Evolutionary conservation across 768 basidiomycete genomes (phyloP).

Genomic region (Mycena haematopus): DNA sequence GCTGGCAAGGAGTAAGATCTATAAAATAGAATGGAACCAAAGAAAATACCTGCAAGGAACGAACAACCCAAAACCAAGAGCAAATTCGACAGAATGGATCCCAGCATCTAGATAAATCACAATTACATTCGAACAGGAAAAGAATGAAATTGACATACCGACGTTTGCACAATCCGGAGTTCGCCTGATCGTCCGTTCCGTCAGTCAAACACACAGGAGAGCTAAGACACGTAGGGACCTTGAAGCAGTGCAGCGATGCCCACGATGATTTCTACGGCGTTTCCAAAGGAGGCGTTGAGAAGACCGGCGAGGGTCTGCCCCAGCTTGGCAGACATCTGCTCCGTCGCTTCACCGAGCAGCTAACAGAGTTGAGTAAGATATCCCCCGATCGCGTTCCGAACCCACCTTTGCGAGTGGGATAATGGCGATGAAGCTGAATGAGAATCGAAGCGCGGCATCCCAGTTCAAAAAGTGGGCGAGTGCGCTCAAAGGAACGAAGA

Average conservation of each 20-base stretch:
- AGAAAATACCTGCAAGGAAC: slow-evolving; percentile 74
- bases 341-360: slow-evolving; percentile 83
- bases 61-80: slow-evolving; percentile 91
- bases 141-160: slow-evolving; percentile 50
- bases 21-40: background rate
- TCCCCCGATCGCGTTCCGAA: slow-evolving; percentile 6
- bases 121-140: background rate
- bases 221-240: slow-evolving; percentile 47
- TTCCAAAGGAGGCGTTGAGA: slow-evolving; percentile 84
- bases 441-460: slow-evolving; percentile 76
- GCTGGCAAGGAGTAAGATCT: slow-evolving; percentile 44
- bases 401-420: slow-evolving; percentile 86
- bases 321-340: slow-evolving; percentile 77
- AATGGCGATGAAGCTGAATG: slow-evolving; percentile 82
- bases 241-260: slow-evolving; percentile 84
- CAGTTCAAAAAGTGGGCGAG: slow-evolving; percentile 61
- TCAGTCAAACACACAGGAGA: background rate
- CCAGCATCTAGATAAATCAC: slow-evolving; percentile 67
- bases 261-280: slow-evolving; percentile 89
- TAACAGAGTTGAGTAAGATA: slow-evolving; percentile 34
- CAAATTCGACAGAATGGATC: slow-evolving; percentile 90
- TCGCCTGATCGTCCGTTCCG: slow-evolving; percentile 55
- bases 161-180: slow-evolving; percentile 90
- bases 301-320: slow-evolving; percentile 89
- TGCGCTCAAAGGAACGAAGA: slow-evolving; percentile 80